Conservation (phyloP, 352 stramenopile genomes). For the Pythium sukuiense region DNA sequence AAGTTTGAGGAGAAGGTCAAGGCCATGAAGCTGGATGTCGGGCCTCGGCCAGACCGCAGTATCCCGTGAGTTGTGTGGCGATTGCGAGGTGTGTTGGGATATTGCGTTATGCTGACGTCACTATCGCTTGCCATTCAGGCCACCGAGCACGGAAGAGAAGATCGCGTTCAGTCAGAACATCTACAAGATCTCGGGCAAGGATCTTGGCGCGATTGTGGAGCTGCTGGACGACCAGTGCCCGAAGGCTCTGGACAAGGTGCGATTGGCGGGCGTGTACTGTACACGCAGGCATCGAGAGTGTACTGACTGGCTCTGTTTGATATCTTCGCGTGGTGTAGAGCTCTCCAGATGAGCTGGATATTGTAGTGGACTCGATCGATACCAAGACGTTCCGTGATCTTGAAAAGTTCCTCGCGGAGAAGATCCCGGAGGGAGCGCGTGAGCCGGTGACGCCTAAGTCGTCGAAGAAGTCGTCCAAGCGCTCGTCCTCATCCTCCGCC, state of each 20-base stretch:
- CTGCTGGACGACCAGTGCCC: conserved; percentile 85
- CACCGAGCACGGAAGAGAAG: conserved; percentile 81
- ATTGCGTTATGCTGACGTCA: neutral
- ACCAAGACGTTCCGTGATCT: conserved; percentile 87
- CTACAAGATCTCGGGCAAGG: conserved; percentile 80
- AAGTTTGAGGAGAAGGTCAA: conserved; percentile 89
- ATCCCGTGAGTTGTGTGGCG: conserved; percentile 47
- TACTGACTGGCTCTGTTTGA: neutral
- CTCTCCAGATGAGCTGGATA: conserved; percentile 85
- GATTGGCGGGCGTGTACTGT: neutral
- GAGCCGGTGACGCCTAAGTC: conserved; percentile 71
- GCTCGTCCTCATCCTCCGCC: conserved; percentile 21
- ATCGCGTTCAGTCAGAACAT: conserved; percentile 89
- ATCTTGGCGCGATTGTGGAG: conserved; percentile 74
- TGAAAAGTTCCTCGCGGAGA: conserved; percentile 78
- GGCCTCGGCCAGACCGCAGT: conserved; percentile 61
- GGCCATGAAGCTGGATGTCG: conserved; percentile 78
- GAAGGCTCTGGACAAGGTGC: conserved; percentile 82
- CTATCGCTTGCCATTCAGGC: conserved; percentile 29
- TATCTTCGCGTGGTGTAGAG: conserved; percentile 32
- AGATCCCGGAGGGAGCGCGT: conserved; percentile 64
- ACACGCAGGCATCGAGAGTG: too few species aligned
- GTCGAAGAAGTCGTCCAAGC: conserved; percentile 38
- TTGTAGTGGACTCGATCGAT: conserved; percentile 88
- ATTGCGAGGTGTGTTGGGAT: neutral